A percentile compares a stretch with the other conserved stretches of the same genome.
These are phyloP conservation scores for Hypomyces perniciosus DNA, from an alignment of 2,329 filamentous ascomycete species.

Conservation along the genomic window DNA sequence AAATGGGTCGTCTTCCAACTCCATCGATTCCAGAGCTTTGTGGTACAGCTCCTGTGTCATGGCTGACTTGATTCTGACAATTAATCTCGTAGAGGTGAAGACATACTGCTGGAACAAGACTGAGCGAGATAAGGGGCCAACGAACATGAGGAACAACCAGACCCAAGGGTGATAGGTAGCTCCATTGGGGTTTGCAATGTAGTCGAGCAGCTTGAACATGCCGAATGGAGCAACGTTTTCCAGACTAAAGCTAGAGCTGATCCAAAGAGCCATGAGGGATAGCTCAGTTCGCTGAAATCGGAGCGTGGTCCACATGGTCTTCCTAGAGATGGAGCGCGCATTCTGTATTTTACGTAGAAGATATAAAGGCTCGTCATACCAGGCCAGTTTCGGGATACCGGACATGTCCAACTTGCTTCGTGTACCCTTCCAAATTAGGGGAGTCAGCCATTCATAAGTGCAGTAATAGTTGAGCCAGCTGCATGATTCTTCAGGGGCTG, in stretches of 20 bases:
- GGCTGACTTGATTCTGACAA: constrained; percentile 50
- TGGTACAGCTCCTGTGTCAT: constrained; percentile 55
- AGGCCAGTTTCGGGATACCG: constrained; percentile 43
- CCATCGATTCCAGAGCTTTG: constrained; percentile 49
- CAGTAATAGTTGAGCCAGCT: constrained; percentile 48
- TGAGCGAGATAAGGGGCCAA: constrained; percentile 43
- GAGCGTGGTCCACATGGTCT: constrained; percentile 40
- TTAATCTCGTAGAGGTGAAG: constrained; percentile 49
- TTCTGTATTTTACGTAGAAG: constrained; percentile 38
- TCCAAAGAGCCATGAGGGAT: constrained; percentile 39
- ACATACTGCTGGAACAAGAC: constrained; percentile 51
- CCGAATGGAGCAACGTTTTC: constrained; percentile 49
- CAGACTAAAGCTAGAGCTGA: constrained; percentile 30
- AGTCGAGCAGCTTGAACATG: constrained; percentile 48
- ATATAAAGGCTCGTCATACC: constrained; percentile 49
- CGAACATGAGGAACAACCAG: constrained; percentile 49
- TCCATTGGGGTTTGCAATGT: constrained; percentile 40
- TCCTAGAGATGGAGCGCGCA: constrained; percentile 37
- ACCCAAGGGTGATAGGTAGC: constrained; percentile 44
- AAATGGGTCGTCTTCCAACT: constrained; percentile 50
- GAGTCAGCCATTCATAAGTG: constrained; percentile 46
- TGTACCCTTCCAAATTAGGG: constrained; percentile 42
- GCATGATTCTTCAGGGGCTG: constrained; percentile 47
- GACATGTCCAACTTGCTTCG: constrained; percentile 39
- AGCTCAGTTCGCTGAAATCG: constrained; percentile 39